Conservation (phyloP, 2,329 filamentous ascomycete species). For the Fusarium pseudoanthophilum region DNA sequence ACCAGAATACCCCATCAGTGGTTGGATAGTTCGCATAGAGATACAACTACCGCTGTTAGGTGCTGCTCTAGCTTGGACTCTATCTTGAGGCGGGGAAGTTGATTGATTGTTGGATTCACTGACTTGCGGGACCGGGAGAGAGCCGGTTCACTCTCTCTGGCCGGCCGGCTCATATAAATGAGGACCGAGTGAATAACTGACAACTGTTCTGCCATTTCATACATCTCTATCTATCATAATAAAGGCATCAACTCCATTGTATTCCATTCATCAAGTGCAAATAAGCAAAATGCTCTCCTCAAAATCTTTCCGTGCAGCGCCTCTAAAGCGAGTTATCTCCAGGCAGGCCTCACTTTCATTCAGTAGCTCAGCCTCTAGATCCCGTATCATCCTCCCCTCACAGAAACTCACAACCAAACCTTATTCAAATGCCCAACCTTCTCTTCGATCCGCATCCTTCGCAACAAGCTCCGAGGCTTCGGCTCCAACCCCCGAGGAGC, state of each 20-base stretch:
- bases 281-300: conserved; percentile 27
- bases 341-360: conserved; percentile 25
- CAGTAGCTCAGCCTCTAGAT: conserved; percentile 2
- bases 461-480: conserved; percentile 37
- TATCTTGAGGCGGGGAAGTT: conserved; percentile 16
- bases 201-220: neutral
- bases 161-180: conserved; percentile 7
- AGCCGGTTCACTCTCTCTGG: neutral
- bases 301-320: conserved; percentile 11
- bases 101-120: conserved; percentile 18
- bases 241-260: neutral
- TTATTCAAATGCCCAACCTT: neutral
- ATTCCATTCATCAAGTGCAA: neutral
- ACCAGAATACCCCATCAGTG: neutral
- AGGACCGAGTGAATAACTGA: neutral
- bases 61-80: conserved; percentile 12
- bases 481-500: neutral
- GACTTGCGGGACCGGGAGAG: conserved; percentile 15
- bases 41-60: neutral
- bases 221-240: neutral
- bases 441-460: conserved; percentile 19
- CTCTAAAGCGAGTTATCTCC: conserved; percentile 21
- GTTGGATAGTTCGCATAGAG: conserved; percentile 9
- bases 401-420: neutral
- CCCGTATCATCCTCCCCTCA: conserved; percentile 4